Base-by-base conservation (phyloP, 257 asterid species). In the Lycium ferocissimum region DNA sequence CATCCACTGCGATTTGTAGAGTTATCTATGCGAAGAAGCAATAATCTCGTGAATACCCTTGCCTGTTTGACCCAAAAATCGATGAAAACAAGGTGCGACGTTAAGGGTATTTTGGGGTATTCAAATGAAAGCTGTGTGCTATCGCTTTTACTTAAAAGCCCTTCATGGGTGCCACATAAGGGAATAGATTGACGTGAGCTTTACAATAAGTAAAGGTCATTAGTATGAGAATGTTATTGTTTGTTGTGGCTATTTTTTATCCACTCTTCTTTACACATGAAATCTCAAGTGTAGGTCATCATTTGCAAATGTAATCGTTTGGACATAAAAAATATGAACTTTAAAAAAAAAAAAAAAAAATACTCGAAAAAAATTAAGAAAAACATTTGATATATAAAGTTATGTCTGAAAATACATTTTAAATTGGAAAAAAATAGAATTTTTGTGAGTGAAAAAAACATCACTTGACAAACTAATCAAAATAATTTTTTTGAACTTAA, bases 131-230 rank as follows among this genome's bases (percentile, higher is more conserved):
- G 33, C 38, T 26, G 9, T 45, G 80, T 11, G 85, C 37, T 33
- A 2, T 54, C 26, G 66, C 47, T 15, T 53, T 83, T 66, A 83
- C 37, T 40, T 65, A 82, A 82, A 82, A 65, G 79, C 78, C 62
- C 62, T 82, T 37, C 1, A 81, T 81, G 38, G 22, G 7, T 22
- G 62, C 3, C 17, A 5, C 20, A 11, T 6, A 69, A 73, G 58
- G 58, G 80, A 47, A 73, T 73, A 73, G 15, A 67, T 9, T 67
- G 22, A 67, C 33, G 47, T 66, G 73, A 35, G 47, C 13, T 66
- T 45, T 13, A 66, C 73, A 13, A 6, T 17, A 26, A 26, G 45
- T 65, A 26, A 26, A 26, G 45, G 72, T 65, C 72, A 33, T 54
- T 54, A 12, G 17, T 5, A 54, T 54, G 3, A 13, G 6, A 54